These are phyloP conservation scores for Pythium graminicola DNA, from an alignment of 352 stramenopile species.

Conservation along the genomic window DNA sequence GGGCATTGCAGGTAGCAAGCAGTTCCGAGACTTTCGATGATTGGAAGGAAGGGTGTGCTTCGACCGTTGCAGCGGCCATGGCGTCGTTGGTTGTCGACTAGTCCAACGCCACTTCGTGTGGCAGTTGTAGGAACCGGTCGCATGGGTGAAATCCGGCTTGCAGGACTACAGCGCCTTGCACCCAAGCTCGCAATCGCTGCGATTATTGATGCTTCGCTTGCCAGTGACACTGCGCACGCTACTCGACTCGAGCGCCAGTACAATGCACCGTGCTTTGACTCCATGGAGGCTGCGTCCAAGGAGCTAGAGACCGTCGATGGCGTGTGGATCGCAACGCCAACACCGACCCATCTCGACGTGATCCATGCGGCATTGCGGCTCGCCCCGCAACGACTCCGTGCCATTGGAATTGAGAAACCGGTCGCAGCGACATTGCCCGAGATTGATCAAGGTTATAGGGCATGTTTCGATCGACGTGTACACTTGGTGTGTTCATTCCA, in stretches of 20 bases:
- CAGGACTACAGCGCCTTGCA: conserved; percentile 45
- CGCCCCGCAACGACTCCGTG: conserved; percentile 14
- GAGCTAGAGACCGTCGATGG: conserved; percentile 34
- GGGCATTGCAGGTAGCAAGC: no score
- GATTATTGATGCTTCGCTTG: conserved; percentile 46
- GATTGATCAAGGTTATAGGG: conserved; percentile 53
- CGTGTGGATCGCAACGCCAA: conserved; percentile 74
- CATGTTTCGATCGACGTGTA: conserved; percentile 41
- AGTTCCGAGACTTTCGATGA: no score
- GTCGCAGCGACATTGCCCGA: conserved; percentile 49
- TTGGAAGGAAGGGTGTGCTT: no score
- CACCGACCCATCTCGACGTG: conserved; percentile 54
- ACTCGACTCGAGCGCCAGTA: conserved; percentile 38
- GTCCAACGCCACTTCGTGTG: conserved; percentile 29
- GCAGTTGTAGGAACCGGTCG: conserved; percentile 64
- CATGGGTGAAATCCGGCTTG: conserved; percentile 70
- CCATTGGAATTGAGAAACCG: conserved; percentile 74
- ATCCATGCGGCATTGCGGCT: conserved; percentile 27
- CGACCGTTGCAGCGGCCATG: neutral
- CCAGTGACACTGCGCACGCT: conserved; percentile 1
- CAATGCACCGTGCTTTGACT: conserved; percentile 33
- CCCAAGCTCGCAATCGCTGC: conserved; percentile 43
- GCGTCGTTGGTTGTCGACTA: neutral
- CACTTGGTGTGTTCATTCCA: conserved; percentile 90
- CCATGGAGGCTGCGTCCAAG: conserved; percentile 25